phyloP scores from a whole-genome alignment of 176 grass and related monocot species.

The Avena atlantica region DNA sequence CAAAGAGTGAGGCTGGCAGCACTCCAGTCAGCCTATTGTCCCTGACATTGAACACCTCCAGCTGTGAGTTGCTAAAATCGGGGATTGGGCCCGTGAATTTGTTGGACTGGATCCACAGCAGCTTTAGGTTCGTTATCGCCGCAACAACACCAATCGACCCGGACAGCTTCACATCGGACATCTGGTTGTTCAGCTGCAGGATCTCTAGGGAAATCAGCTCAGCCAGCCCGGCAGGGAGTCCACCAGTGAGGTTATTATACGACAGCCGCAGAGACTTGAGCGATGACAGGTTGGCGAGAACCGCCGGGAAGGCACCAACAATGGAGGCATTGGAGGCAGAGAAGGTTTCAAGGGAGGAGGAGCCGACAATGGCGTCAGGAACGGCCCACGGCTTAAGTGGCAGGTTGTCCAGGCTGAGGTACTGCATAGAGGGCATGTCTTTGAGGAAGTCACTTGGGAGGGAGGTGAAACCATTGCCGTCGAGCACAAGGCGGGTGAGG shows the following conservation, averaged over 20 bases:
- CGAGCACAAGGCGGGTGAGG: slow-evolving; percentile 56
- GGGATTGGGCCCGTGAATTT: slow-evolving; percentile 77
- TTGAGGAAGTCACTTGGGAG: slow-evolving; percentile 62
- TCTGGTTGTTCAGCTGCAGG: slow-evolving; percentile 83
- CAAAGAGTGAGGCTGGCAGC: slow-evolving; percentile 57
- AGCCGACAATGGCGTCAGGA: slow-evolving; percentile 38
- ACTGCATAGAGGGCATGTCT: slow-evolving; percentile 50
- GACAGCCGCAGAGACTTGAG: slow-evolving; percentile 62
- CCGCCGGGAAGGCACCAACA: slow-evolving; percentile 52
- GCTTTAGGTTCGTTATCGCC: slow-evolving; percentile 54
- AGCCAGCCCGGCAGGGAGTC: slow-evolving; percentile 50
- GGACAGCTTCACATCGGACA: slow-evolving; percentile 52
- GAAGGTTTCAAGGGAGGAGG: slow-evolving; percentile 50
- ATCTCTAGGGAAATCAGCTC: slow-evolving; percentile 48
- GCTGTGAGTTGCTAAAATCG: slow-evolving; percentile 53
- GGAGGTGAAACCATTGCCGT: slow-evolving; percentile 65
- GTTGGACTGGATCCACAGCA: slow-evolving; percentile 82
- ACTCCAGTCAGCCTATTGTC: slow-evolving; percentile 80
- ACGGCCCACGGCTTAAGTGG: slow-evolving; percentile 63
- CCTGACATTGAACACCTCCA: slow-evolving; percentile 69
- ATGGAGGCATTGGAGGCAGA: slow-evolving; percentile 68
- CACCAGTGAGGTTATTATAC: slow-evolving; percentile 70
- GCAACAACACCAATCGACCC: slow-evolving; percentile 68
- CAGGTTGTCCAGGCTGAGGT: slow-evolving; percentile 58
- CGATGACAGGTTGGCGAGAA: slow-evolving; percentile 56